These are phyloP conservation scores for Pinus taeda DNA, from an alignment of 75 land plant species.

Conservation along the genomic window DNA sequence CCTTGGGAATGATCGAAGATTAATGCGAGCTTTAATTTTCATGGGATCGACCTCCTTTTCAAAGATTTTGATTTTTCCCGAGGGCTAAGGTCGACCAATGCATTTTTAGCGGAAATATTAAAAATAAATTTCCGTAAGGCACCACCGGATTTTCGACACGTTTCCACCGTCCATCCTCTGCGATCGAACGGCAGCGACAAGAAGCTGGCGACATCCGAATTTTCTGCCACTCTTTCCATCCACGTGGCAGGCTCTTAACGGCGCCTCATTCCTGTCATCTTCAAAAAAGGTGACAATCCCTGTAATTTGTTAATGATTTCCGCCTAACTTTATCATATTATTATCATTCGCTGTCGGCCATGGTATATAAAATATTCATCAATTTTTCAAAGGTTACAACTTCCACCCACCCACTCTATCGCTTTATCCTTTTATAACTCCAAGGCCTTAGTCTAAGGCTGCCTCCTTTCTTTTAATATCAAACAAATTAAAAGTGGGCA, in stretches of 20 bases:
- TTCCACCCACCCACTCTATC: no score
- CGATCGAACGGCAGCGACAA: not conserved
- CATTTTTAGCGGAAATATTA: not conserved
- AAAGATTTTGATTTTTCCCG: not conserved
- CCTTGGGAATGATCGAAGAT: conserved; percentile 5
- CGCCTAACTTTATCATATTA: not conserved
- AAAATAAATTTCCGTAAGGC: not conserved
- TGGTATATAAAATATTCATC: not conserved
- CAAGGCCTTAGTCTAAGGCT: no score
- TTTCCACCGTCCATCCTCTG: not conserved
- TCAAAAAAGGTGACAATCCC: not conserved
- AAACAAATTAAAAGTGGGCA: no score
- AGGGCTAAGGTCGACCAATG: not conserved
- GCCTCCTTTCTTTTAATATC: no score
- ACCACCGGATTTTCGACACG: no score
- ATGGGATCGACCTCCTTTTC: not conserved
- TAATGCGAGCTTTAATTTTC: not conserved
- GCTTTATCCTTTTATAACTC: no score
- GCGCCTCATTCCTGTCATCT: not conserved
- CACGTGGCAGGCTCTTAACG: not conserved
- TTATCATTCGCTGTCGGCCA: not conserved
- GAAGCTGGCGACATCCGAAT: not conserved
- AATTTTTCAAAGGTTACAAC: no score
- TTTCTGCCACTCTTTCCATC: not conserved
- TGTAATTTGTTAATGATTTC: no score